phyloP scores from a whole-genome alignment of 305 asterid genomes.

The Fraxinus angustifolia region DNA sequence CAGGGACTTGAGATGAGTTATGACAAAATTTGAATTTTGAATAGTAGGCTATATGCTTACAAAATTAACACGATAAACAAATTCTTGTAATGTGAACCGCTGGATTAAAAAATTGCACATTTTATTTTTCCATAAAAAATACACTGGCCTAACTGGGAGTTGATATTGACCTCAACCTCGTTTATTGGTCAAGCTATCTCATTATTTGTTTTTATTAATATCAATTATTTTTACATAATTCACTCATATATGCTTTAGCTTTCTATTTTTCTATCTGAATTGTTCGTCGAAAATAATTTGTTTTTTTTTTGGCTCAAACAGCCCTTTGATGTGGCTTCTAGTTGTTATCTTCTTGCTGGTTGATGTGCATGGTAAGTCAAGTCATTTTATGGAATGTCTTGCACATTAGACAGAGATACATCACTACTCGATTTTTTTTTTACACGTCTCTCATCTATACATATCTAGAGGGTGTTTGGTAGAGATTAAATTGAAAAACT shows the following conservation, averaged over 20 bases:
- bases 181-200: not conserved
- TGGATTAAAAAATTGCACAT: no score
- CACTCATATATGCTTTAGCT: not conserved
- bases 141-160: not conserved
- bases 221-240: not conserved
- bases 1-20: not conserved
- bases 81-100: not conserved
- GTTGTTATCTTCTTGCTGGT: constrained; percentile 65
- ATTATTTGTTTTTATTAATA: no score
- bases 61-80: not conserved
- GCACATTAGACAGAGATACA: not conserved
- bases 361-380: constrained; percentile 62
- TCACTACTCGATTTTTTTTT: not conserved
- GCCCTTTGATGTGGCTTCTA: constrained; percentile 68
- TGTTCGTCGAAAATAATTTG: not conserved
- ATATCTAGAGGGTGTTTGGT: no score
- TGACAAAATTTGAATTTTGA: not conserved
- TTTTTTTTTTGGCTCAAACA: constrained; percentile 20
- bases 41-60: not conserved
- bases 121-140: no score
- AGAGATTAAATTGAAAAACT: no score
- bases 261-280: not conserved
- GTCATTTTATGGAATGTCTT: not conserved
- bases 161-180: not conserved
- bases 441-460: not conserved